Conservation (phyloP, 2,329 filamentous ascomycete species). For the Fusarium lateritium region DNA sequence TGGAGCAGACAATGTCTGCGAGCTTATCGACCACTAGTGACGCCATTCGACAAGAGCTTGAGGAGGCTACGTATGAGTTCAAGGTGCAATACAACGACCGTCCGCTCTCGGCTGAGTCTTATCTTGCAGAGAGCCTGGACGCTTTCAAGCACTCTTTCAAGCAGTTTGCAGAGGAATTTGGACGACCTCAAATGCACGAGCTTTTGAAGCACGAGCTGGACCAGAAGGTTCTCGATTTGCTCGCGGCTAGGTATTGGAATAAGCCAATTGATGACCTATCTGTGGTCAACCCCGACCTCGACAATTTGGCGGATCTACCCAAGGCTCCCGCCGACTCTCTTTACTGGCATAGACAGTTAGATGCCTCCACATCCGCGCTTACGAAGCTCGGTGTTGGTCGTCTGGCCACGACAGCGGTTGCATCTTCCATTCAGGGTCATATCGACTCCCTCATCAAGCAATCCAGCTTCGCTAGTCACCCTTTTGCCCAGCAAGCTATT, state of each 20-base stretch:
- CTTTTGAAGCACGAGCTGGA: constrained; percentile 93
- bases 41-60: constrained; percentile 93
- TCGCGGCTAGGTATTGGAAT: constrained; percentile 98
- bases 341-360: constrained; percentile 95
- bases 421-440: constrained; percentile 86
- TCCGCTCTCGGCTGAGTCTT: constrained; percentile 93
- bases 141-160: constrained; percentile 99
- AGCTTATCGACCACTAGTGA: constrained; percentile 91
- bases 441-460: constrained; percentile 83
- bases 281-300: constrained; percentile 74
- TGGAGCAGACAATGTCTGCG: constrained; percentile 97
- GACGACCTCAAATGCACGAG: constrained; percentile 88
- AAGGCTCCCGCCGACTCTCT: constrained; percentile 87
- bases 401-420: constrained; percentile 91
- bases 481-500: constrained; percentile 94
- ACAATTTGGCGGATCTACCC: constrained; percentile 83
- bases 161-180: constrained; percentile 90
- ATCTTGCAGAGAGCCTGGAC: constrained; percentile 94
- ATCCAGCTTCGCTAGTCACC: constrained; percentile 90
- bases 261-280: constrained; percentile 90
- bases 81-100: constrained; percentile 99
- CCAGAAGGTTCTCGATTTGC: constrained; percentile 91
- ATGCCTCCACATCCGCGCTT: constrained; percentile 89
- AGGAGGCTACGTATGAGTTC: constrained; percentile 98
- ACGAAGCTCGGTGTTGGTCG: constrained; percentile 96